Conservation (phyloP, 2,329 filamentous ascomycete genomes). For the Lachnellula occidentalis region DNA sequence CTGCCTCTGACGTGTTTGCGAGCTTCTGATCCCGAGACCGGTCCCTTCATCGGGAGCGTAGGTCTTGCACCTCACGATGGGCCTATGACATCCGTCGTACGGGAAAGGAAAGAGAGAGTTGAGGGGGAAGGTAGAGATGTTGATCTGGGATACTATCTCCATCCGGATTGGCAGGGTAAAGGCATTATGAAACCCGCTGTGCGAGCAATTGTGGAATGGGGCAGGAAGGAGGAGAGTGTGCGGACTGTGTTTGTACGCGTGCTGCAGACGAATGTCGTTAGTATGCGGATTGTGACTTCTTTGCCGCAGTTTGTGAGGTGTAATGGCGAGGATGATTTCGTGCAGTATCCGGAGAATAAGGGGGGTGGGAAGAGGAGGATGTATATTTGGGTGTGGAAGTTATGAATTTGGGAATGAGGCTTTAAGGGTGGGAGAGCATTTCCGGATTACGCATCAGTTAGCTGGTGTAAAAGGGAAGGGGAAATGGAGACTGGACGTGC, state of each 20-base stretch:
- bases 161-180: slow-evolving; percentile 9
- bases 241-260: slow-evolving; percentile 5
- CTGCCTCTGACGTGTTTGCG: slow-evolving; percentile 3
- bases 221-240: slow-evolving; percentile 2
- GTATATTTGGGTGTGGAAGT: slow-evolving; percentile 11
- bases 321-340: neutral
- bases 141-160: slow-evolving; percentile 15
- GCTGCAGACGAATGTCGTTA: slow-evolving; percentile 9
- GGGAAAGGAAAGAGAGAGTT: neutral
- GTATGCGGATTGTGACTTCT: slow-evolving; percentile 7
- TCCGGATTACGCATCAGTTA: too few species aligned
- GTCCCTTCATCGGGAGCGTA: slow-evolving; percentile 2
- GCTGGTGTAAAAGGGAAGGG: too few species aligned
- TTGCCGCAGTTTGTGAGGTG: slow-evolving; percentile 7
- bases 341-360: slow-evolving; percentile 13
- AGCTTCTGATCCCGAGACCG: neutral
- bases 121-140: neutral
- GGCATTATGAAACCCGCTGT: slow-evolving; percentile 12
- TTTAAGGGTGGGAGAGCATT: neutral
- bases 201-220: slow-evolving; percentile 9
- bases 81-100: too few species aligned
- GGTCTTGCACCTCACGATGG: neutral
- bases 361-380: slow-evolving; percentile 13
- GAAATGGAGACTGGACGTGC: too few species aligned
- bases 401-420: neutral